Percentiles rank a stretch among this genome's conserved stretches.
Conservation (phyloP, 2,329 filamentous ascomycete genomes). For the Talaromyces rugulosus region DNA sequence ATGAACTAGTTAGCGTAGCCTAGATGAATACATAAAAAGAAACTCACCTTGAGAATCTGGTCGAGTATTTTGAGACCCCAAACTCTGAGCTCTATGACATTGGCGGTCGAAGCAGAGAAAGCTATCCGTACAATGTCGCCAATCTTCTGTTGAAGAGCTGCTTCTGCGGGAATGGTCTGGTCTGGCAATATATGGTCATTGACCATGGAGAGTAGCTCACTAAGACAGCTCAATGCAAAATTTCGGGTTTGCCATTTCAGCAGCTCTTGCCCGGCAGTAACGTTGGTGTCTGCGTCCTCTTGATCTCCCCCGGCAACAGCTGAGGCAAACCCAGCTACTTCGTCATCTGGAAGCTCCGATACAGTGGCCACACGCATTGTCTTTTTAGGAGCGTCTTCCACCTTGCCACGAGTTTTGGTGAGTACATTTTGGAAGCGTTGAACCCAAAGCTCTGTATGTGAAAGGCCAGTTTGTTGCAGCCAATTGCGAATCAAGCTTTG, state of each 20-base stretch:
- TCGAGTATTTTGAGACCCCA: slow-evolving; percentile 93
- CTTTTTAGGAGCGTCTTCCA: slow-evolving; percentile 42
- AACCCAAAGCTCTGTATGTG: slow-evolving; percentile 79
- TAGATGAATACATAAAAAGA: not conserved
- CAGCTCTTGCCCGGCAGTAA: slow-evolving; percentile 69
- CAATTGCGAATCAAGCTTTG: slow-evolving; percentile 86
- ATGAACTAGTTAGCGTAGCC: not conserved
- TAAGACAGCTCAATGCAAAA: slow-evolving; percentile 86
- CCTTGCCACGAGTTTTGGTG: slow-evolving; percentile 75
- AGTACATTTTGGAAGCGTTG: slow-evolving; percentile 82
- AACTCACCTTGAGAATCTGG: slow-evolving; percentile 67
- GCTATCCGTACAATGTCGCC: slow-evolving; percentile 95
- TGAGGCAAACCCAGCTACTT: slow-evolving; percentile 92
- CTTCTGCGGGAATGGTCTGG: slow-evolving; percentile 72
- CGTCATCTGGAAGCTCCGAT: slow-evolving; percentile 89
- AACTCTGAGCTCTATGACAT: slow-evolving; percentile 82
- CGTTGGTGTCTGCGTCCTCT: slow-evolving; percentile 48
- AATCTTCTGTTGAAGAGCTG: slow-evolving; percentile 74
- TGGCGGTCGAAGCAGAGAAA: slow-evolving; percentile 93
- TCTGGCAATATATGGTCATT: slow-evolving; percentile 74
- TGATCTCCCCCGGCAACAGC: slow-evolving; percentile 60
- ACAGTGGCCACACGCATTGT: slow-evolving; percentile 43
- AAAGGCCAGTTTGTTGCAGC: slow-evolving; percentile 82
- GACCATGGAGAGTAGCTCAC: slow-evolving; percentile 74
- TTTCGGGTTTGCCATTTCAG: slow-evolving; percentile 93